Evolutionary conservation across 2,329 filamentous ascomycete species (phyloP), one percentile per base, ranked within the genome.

Genomic region (Aspergillus texensis): DNA sequence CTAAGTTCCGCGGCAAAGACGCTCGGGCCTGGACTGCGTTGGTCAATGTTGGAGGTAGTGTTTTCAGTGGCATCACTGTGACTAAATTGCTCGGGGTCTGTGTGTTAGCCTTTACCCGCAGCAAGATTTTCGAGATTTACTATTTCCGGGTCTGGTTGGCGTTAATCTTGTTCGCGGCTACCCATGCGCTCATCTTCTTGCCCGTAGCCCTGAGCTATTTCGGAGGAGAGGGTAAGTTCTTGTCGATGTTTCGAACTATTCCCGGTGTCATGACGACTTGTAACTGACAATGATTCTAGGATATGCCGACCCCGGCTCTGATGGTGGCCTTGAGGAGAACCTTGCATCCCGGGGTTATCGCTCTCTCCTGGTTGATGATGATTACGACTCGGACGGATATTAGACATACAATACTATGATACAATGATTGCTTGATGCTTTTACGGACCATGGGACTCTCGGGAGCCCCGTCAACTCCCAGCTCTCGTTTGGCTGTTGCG

Each of bases 41-140:
- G 62, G 93, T 96, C 68, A 97, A 97, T 70, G 94, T 99, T 0
- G 95, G 95, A 2, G 92, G 91, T 6, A 95, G 91, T 53, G 96
- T 99, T 14, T 96, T 99, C 74, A 96, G 91, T 36, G 95, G 95
- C 2, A 99, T 99, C 76, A 98, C 94, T 0, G 84, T 99, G 58
- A 99, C 95, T 2, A 99, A 99, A 79, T 85, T 99, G 1, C 83
- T 99, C 2, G 95, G 95, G 4, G 94, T 99, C 0, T 90, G 86
- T 53, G 95, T 99, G 41, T 83, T 99, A 24, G 95, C 95, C 0
- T 99, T 97, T 74, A 99, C 95, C 9, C 84, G 92, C 58, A 96
- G 92, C 78, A 99, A 98, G 86, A 99, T 99, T 74, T 99, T 99
- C 72, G 96, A 99, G 82, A 93, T 99, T 62, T 99, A 99, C 81